Evolutionary conservation across 1,284 basidiomycete species (phyloP).

Genomic region (Austroboletus novae-zelandiae): DNA sequence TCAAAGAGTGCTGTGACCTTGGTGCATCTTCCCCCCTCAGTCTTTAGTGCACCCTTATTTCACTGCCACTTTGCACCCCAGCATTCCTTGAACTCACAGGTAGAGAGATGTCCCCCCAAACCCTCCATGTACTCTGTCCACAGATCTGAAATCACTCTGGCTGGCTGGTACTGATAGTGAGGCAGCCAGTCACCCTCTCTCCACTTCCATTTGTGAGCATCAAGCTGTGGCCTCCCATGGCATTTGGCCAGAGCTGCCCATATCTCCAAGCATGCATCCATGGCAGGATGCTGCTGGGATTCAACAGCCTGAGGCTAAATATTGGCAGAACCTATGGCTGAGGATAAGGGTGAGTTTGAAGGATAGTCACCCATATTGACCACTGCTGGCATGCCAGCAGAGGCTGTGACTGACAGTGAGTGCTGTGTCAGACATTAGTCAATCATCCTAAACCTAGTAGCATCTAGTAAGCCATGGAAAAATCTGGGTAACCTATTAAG

Average conservation of each 20-base stretch:
- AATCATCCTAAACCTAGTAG: no score
- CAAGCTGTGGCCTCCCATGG: neutral
- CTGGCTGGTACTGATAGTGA: slow-evolving; percentile 7
- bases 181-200: slow-evolving; percentile 10
- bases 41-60: slow-evolving; percentile 12
- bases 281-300: neutral
- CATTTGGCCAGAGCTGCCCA: neutral
- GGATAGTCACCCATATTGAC: no score
- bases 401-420: no score
- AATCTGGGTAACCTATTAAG: no score
- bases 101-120: slow-evolving; percentile 12
- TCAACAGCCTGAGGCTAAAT: neutral
- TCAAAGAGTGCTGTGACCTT: slow-evolving; percentile 11
- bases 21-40: slow-evolving; percentile 7
- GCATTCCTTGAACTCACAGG: slow-evolving; percentile 9
- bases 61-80: slow-evolving; percentile 16
- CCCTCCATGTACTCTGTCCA: slow-evolving; percentile 16
- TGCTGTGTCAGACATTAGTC: no score
- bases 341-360: no score
- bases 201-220: slow-evolving; percentile 14
- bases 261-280: neutral
- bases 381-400: no score
- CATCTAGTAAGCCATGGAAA: no score
- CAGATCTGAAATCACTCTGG: slow-evolving; percentile 8
- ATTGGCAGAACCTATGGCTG: no score